Evolutionary conservation across 176 grass and related monocot genomes (phyloP).

Genomic region (sorghum (Sorghum bicolor)): Sorghum_bicolor_NCBIv3 NC_012871.2:66288501-66289000

Average conservation of each 20-base stretch:
- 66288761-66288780: background rate
- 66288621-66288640: too few species aligned
- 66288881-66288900: background rate
- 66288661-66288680: background rate
- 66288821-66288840: background rate
- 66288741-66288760: conserved; percentile 19
- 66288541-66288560: too few species aligned
- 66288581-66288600: background rate
- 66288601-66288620: background rate
- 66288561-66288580: too few species aligned
- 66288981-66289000: background rate
- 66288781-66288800: background rate
- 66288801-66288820: background rate
- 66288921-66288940: background rate
- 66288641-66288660: too few species aligned
- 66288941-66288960: background rate
- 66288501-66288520: too few species aligned
- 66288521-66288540: too few species aligned
- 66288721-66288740: background rate
- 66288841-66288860: background rate
- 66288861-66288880: background rate
- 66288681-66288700: background rate
- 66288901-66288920: conserved; percentile 14
- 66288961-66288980: background rate
- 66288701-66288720: conserved; percentile 11